Evolutionary conservation across 1,284 basidiomycete genomes (phyloP).

Genomic region (Takashimella koratensis): DNA sequence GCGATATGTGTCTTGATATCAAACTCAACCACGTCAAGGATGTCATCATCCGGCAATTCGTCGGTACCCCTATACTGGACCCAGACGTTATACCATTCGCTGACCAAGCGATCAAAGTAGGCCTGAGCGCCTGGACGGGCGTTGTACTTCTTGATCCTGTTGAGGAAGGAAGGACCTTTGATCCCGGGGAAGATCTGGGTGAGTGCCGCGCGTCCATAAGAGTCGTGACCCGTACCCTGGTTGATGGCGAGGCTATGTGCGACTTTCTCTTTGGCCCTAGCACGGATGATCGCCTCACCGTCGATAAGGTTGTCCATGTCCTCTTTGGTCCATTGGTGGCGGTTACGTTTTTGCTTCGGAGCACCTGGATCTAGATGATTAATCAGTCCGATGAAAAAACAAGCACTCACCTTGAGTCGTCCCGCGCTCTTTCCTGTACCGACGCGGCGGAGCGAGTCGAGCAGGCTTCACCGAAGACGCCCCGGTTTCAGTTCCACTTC

Average conservation of each 20-base stretch:
- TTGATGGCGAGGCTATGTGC: background rate
- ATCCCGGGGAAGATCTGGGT: slow-evolving; percentile 67
- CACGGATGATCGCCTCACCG: slow-evolving; percentile 72
- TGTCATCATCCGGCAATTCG: slow-evolving; percentile 67
- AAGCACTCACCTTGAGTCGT: background rate
- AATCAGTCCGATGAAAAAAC: background rate
- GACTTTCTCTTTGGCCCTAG: slow-evolving; percentile 59
- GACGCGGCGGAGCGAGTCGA: background rate
- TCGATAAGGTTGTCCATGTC: slow-evolving; percentile 84
- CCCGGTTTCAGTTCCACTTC: too few species aligned
- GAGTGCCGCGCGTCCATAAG: slow-evolving; percentile 52
- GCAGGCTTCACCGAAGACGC: background rate
- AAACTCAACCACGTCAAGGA: slow-evolving; percentile 65
- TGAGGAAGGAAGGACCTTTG: slow-evolving; percentile 22
- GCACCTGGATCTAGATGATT: slow-evolving; percentile 5
- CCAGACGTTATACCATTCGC: slow-evolving; percentile 76
- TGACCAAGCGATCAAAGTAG: slow-evolving; percentile 74
- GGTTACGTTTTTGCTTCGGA: slow-evolving; percentile 27
- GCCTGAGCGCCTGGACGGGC: slow-evolving; percentile 64
- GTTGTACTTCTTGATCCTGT: slow-evolving; percentile 53
- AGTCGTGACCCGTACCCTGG: slow-evolving; percentile 27
- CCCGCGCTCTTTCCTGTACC: background rate
- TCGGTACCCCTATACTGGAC: slow-evolving; percentile 62
- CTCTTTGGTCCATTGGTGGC: slow-evolving; percentile 77
- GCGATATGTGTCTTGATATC: slow-evolving; percentile 70